A percentile compares a stretch with the other conserved stretches of the same genome.
phyloP scores from a whole-genome alignment of 164 flowering plant genomes.

The Tinospora cordifolia region DNA sequence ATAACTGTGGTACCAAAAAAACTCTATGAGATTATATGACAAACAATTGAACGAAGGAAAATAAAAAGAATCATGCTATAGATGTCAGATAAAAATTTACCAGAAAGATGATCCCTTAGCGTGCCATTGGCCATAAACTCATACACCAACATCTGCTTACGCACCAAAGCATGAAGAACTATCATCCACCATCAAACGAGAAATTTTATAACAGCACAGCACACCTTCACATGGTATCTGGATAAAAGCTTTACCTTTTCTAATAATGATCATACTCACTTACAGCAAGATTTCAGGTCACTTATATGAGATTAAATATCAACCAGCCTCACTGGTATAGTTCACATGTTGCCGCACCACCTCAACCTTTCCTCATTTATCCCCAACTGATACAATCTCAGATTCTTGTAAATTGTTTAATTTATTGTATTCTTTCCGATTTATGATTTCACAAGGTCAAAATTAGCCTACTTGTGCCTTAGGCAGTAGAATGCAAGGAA shows the following conservation, averaged over 20 bases:
- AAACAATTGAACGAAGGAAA: neutral
- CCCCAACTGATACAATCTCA: neutral
- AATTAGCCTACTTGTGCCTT: too few relatives aligned
- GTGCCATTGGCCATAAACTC: conserved; percentile 19
- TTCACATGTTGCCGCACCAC: neutral
- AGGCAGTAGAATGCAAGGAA: too few relatives aligned
- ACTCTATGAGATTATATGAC: neutral
- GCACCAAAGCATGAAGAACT: neutral
- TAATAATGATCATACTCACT: neutral
- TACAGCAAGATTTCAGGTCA: neutral
- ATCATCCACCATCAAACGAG: neutral
- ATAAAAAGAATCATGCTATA: neutral
- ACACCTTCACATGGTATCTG: neutral
- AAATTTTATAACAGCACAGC: neutral
- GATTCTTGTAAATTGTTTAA: neutral
- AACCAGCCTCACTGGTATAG: neutral
- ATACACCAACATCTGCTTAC: conserved; percentile 18
- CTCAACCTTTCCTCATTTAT: neutral
- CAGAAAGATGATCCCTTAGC: conserved; percentile 17
- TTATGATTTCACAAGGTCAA: too few relatives aligned
- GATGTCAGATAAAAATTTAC: conserved; percentile 10
- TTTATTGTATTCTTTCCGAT: neutral
- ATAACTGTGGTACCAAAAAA: conserved; percentile 33
- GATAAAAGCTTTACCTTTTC: neutral
- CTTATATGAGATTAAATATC: neutral